Percentiles rank a stretch among this genome's conserved stretches.
Conservation (phyloP, 768 basidiomycete genomes). For the Rhodosporidiobolus odoratus region DNA sequence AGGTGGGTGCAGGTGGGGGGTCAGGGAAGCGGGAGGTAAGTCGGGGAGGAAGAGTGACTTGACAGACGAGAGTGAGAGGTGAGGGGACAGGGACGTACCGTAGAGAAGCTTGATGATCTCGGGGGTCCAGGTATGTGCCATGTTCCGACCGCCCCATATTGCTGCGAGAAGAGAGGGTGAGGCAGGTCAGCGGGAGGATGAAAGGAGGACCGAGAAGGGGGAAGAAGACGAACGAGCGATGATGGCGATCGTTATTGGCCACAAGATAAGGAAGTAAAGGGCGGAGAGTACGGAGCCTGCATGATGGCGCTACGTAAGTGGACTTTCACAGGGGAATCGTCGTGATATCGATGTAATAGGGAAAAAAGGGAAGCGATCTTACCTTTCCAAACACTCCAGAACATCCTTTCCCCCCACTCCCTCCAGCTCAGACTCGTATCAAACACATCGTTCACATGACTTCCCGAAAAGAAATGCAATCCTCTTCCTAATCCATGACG, state of each 20-base stretch:
- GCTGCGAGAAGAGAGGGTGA: not conserved
- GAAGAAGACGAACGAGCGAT: conserved; percentile 33
- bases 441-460: conserved; percentile 36
- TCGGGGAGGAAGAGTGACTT: not conserved
- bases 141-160: conserved; percentile 32
- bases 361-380: not conserved
- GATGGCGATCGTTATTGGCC: conserved; percentile 40
- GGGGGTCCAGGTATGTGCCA: conserved; percentile 34
- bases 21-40: not conserved
- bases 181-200: not conserved
- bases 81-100: conserved; percentile 4
- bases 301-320: not conserved
- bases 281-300: conserved; percentile 35
- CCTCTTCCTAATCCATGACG: conserved; percentile 31
- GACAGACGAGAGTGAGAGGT: not conserved
- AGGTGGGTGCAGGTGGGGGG: too few species aligned
- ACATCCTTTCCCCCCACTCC: conserved; percentile 13
- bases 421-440: conserved; percentile 8
- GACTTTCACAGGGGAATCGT: too few species aligned
- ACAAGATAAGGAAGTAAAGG: conserved; percentile 36
- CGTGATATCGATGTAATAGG: not conserved
- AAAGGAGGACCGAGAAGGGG: not conserved
- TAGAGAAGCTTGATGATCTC: conserved; percentile 37
- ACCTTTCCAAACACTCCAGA: conserved; percentile 34
- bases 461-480: conserved; percentile 36